Base-by-base conservation (phyloP, 352 stramenopile genomes). In the Globisporangium middletonii region DNA sequence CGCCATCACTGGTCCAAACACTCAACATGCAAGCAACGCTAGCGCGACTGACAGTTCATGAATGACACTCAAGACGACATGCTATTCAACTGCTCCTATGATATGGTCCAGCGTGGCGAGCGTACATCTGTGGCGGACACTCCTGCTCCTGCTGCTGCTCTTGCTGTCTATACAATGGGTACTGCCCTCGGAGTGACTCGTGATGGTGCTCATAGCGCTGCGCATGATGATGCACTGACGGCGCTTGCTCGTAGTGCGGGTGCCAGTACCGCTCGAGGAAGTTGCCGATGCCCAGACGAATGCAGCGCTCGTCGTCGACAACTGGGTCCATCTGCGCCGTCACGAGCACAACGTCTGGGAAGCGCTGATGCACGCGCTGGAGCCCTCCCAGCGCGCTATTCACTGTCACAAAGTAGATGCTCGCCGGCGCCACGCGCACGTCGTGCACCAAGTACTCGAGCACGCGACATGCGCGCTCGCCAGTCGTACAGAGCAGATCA, bases 321-420 rank as follows among this genome's bases (percentile, higher is more conserved):
- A 64, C 64, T 27, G 64, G 66, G 53, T 86, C 73, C 30, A 86
- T 71, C 51, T 73, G 67, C 3, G 65, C 76, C 0, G 76, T 76
- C 55, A 86, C 42, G 11, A 86, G 53, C 2, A 58, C 62, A 2
- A 82, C 69, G 15, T 72, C 73, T 71, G 75, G 76, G 48, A 81
- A 85, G 47, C 71, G 53, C 6, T 67, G 51, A 38, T 73, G 67
- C 35, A 88, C 65, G 38, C 57, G 64, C 23, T 78, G 64, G 19
- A 86, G 57, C 2, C 73, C 76, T 7, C 69, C 63, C 8, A 73
- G 58, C 1, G 74, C 71, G 53, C 64, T 79, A 42, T 79, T 73
- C 23, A 87, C 50, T 2, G 72, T 72, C 50, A 79, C 68, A 49
- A 83, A 77, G 68, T 84, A 86, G 67, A 89, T 84, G 63, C 35